These are phyloP conservation scores for Penicillium paxilli DNA, from an alignment of 495 filamentous ascomycete species.

Conservation along the genomic window DNA sequence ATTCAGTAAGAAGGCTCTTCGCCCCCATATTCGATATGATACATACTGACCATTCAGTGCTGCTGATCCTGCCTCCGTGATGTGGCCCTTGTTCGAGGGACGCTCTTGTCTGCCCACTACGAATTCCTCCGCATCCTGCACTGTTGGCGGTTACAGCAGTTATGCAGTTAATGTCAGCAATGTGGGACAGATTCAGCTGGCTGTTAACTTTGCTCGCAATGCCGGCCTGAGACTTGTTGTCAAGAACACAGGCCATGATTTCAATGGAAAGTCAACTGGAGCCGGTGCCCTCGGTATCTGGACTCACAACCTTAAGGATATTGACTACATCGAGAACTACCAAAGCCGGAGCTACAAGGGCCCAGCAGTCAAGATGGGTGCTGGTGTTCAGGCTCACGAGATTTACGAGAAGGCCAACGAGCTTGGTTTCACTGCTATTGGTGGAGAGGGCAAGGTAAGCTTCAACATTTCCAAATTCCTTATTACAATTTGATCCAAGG, in stretches of 20 bases:
- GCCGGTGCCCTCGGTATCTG: constrained; percentile 56
- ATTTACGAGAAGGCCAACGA: constrained; percentile 48
- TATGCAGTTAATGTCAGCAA: constrained; percentile 56
- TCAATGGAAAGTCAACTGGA: constrained; percentile 58
- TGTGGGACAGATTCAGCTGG: constrained; percentile 55
- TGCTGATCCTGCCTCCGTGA: constrained; percentile 38
- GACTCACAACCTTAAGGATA: constrained; percentile 59
- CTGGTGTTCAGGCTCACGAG: constrained; percentile 55
- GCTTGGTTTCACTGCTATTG: constrained; percentile 50
- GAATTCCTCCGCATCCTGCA: constrained; percentile 44
- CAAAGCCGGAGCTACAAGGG: constrained; percentile 38
- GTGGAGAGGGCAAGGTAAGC: constrained; percentile 49
- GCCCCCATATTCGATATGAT: neutral
- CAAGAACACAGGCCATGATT: constrained; percentile 74
- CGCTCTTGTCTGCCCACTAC: constrained; percentile 34
- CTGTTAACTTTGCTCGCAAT: constrained; percentile 63
- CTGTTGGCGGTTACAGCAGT: constrained; percentile 55
- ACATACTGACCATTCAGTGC: constrained; percentile 17
- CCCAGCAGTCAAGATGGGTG: constrained; percentile 54
- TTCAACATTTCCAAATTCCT: neutral
- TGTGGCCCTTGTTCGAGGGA: constrained; percentile 46
- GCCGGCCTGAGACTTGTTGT: constrained; percentile 58
- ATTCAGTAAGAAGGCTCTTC: constrained; percentile 25
- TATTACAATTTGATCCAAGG: neutral
- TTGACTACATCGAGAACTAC: constrained; percentile 38